Evolutionary conservation across 164 flowering plant genomes (phyloP).

Genomic region (Annona cherimola): DNA sequence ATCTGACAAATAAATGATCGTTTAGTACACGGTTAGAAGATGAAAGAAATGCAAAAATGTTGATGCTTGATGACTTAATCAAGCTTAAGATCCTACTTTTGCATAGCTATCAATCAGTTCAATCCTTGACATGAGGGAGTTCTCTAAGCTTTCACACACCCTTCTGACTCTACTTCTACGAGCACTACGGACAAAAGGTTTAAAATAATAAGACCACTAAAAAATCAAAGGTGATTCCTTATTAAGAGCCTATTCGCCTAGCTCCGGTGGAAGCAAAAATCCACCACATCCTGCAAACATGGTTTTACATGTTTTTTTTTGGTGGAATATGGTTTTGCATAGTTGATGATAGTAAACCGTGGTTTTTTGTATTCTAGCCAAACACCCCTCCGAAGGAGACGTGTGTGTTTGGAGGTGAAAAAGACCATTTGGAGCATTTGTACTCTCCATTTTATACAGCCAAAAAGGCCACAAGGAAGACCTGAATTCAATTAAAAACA

Average conservation of each 20-base stretch:
- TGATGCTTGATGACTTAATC: not conserved
- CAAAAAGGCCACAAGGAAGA: too few relatives aligned
- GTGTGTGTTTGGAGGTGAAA: too few relatives aligned
- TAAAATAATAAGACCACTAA: constrained; percentile 2
- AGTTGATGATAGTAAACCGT: too few relatives aligned
- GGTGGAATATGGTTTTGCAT: too few relatives aligned
- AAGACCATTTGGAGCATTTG: too few relatives aligned
- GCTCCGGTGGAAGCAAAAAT: too few relatives aligned
- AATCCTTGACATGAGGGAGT: constrained; percentile 60
- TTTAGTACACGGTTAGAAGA: not conserved
- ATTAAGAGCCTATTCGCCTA: too few relatives aligned
- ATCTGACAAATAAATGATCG: constrained; percentile 57
- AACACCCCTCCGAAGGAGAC: too few relatives aligned
- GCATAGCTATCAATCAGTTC: constrained; percentile 88
- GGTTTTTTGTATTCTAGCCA: too few relatives aligned
- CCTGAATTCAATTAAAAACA: not conserved
- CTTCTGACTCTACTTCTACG: constrained; percentile 67
- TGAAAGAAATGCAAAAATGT: not conserved
- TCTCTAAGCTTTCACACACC: constrained; percentile 83
- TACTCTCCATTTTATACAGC: too few relatives aligned
- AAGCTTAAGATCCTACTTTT: constrained; percentile 43
- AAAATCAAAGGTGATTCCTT: not conserved
- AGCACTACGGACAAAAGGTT: constrained; percentile 34
- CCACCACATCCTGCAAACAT: too few relatives aligned
- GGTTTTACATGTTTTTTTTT: too few relatives aligned